phyloP scores from a whole-genome alignment of 805 yeast genomes.

The Schizosaccharomyces lindneri region DNA sequence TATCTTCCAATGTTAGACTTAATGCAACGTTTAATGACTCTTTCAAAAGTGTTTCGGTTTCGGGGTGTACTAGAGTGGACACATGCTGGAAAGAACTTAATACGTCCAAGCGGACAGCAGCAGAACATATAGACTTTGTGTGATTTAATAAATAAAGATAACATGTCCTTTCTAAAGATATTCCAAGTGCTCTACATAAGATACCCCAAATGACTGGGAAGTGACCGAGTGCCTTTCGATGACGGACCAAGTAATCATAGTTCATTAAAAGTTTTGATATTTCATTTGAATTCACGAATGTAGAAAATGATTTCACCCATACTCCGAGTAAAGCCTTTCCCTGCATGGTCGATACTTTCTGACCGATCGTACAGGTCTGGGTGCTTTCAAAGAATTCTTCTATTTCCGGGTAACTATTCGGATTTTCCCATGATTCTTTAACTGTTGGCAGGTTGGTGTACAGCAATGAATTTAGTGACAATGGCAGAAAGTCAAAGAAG shows the following conservation, averaged over 20 bases:
- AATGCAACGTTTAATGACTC: neutral
- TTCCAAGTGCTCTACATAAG: neutral
- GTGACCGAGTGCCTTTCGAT: neutral
- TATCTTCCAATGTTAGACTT: neutral
- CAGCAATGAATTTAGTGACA: neutral
- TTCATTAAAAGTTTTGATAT: neutral
- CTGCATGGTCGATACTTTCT: neutral
- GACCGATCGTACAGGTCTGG: neutral
- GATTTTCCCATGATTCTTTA: neutral
- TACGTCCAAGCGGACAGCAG: slow-evolving; percentile 1
- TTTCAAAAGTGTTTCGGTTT: neutral
- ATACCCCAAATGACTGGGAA: slow-evolving; percentile 2
- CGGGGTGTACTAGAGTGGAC: neutral
- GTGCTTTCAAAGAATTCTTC: neutral
- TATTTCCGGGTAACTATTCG: neutral
- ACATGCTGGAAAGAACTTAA: slow-evolving; percentile 1
- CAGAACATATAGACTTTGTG: neutral
- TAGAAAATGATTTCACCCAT: neutral
- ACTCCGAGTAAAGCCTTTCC: neutral
- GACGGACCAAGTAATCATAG: neutral
- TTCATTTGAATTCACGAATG: neutral
- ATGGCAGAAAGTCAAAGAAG: neutral
- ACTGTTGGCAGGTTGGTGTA: neutral
- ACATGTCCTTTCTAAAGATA: neutral
- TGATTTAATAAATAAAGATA: neutral